These are phyloP conservation scores for Gonapodya prolifera DNA, from an alignment of 192 early-diverging fungal species.

Conservation along the genomic window DNA sequence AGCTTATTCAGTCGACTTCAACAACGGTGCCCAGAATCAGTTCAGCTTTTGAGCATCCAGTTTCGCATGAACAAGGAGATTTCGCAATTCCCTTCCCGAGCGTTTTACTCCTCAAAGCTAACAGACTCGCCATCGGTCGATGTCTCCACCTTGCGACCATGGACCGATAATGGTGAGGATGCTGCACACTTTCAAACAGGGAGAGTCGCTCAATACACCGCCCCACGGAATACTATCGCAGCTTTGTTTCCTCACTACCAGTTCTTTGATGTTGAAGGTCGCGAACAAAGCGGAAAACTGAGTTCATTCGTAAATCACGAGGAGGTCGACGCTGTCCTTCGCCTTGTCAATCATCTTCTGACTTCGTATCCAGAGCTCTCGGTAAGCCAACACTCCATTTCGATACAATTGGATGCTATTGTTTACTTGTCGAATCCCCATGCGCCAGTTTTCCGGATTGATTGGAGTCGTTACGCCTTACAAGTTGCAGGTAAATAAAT, in stretches of 20 bases:
- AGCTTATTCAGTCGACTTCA: slow-evolving; percentile 84
- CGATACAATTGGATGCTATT: background rate
- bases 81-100: slow-evolving; percentile 57
- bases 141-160: background rate
- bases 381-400: slow-evolving; percentile 17
- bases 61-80: slow-evolving; percentile 97
- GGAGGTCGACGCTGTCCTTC: slow-evolving; percentile 64
- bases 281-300: slow-evolving; percentile 39
- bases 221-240: slow-evolving; percentile 56
- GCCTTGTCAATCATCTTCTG: slow-evolving; percentile 54
- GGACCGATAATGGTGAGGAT: too few species aligned
- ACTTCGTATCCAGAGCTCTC: slow-evolving; percentile 34
- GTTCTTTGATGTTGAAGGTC: slow-evolving; percentile 61
- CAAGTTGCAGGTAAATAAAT: slow-evolving; percentile 63
- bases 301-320: slow-evolving; percentile 64
- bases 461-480: slow-evolving; percentile 91
- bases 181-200: too few species aligned
- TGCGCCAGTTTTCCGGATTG: slow-evolving; percentile 38
- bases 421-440: background rate
- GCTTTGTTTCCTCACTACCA: slow-evolving; percentile 57
- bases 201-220: slow-evolving; percentile 36
- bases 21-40: slow-evolving; percentile 38
- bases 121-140: slow-evolving; percentile 60
- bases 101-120: slow-evolving; percentile 69
- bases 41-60: slow-evolving; percentile 78